phyloP scores from a whole-genome alignment of 345 rosid species.

The Ceriops tagal region DNA sequence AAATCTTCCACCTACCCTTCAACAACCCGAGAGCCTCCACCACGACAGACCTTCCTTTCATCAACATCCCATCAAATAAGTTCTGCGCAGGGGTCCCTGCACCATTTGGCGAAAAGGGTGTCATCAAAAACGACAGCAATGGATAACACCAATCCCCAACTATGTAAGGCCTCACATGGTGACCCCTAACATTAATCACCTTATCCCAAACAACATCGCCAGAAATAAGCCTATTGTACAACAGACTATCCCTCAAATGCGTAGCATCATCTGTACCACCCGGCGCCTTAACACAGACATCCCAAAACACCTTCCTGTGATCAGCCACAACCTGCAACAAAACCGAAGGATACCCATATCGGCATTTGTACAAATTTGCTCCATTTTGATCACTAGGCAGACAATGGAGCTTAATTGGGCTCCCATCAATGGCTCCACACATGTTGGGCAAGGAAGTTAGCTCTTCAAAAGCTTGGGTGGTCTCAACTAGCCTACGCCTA shows the following conservation, averaged over 20 bases:
- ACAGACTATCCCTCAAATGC: constrained; percentile 84
- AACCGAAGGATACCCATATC: constrained; percentile 71
- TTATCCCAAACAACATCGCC: constrained; percentile 97
- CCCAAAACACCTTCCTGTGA: constrained; percentile 94
- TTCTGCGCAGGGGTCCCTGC: constrained; percentile 82
- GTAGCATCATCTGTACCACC: constrained; percentile 77
- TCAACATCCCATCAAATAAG: constrained; percentile 91
- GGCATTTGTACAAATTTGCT: constrained; percentile 45
- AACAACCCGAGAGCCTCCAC: constrained; percentile 93
- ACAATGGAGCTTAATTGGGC: constrained; percentile 59
- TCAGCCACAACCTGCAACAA: constrained; percentile 91
- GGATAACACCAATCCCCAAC: constrained; percentile 99
- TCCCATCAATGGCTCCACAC: constrained; percentile 87
- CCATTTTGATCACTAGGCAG: constrained; percentile 31
- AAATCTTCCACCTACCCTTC: constrained; percentile 91
- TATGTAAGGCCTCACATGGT: constrained; percentile 81
- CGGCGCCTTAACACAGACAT: constrained; percentile 90
- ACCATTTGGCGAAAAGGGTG: constrained; percentile 83
- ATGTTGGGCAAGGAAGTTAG: constrained; percentile 82
- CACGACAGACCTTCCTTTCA: constrained; percentile 93
- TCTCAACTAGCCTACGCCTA: constrained; percentile 75
- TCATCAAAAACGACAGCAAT: constrained; percentile 73
- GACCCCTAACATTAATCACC: constrained; percentile 67
- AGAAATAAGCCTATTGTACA: constrained; percentile 74
- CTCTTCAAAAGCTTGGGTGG: constrained; percentile 89